phyloP scores from a whole-genome alignment of 108 stramenopile genomes.

The Nitzschia putrida region DNA sequence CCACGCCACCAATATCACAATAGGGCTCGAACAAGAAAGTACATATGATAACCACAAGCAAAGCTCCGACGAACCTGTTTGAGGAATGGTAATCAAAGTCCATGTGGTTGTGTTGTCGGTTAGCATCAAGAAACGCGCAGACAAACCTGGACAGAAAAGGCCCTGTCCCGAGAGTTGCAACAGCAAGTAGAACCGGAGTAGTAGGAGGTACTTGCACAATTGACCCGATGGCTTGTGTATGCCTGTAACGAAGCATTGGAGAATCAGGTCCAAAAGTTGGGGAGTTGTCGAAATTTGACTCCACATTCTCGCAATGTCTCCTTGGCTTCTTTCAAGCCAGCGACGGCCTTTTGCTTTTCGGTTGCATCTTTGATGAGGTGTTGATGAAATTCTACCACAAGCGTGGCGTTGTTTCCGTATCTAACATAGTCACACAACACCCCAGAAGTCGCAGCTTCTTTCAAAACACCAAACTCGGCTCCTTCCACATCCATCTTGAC shows the following conservation, averaged over 20 bases:
- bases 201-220: too few species aligned
- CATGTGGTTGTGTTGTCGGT: too few species aligned
- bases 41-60: too few species aligned
- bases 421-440: slow-evolving; percentile 36
- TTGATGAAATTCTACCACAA: slow-evolving; percentile 47
- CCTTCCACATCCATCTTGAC: slow-evolving; percentile 50
- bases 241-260: background rate
- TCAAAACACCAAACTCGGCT: slow-evolving; percentile 37
- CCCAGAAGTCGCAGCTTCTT: slow-evolving; percentile 17
- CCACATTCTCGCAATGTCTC: slow-evolving; percentile 28
- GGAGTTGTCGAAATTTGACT: slow-evolving; percentile 28
- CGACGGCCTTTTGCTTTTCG: slow-evolving; percentile 19
- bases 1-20: too few species aligned
- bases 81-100: too few species aligned
- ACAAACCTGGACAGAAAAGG: too few species aligned
- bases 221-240: too few species aligned
- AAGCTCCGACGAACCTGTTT: too few species aligned
- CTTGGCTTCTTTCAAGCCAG: slow-evolving; percentile 26
- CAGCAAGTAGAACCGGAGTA: too few species aligned
- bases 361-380: slow-evolving; percentile 26
- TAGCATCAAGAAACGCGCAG: too few species aligned
- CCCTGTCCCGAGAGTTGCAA: too few species aligned
- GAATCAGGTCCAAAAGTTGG: slow-evolving; percentile 24
- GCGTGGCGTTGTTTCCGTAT: slow-evolving; percentile 32
- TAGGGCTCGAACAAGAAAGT: too few species aligned